Conservation (phyloP, 2,329 filamentous ascomycete species). For the Ophiostoma sp. region DNA sequence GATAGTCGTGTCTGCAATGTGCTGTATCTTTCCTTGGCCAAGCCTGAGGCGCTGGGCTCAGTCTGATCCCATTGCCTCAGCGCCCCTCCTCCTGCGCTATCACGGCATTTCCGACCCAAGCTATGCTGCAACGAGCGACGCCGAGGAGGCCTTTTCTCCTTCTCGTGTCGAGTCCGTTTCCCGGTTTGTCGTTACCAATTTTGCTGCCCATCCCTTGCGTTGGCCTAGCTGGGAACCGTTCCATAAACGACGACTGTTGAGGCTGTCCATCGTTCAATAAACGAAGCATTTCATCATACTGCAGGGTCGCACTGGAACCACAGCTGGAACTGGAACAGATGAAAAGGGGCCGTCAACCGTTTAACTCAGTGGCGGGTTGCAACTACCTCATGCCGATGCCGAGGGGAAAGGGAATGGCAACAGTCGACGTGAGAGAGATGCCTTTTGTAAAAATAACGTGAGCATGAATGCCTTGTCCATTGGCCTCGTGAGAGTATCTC, state of each 20-base stretch:
- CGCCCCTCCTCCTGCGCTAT: neutral
- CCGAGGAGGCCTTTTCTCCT: neutral
- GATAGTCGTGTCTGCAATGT: neutral
- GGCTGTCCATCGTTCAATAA: neutral
- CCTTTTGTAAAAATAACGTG: neutral
- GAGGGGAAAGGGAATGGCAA: neutral
- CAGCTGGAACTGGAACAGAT: neutral
- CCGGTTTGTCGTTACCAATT: neutral
- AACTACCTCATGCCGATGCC: neutral
- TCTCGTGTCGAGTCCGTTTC: neutral
- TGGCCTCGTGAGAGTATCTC: neutral
- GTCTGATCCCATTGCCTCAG: neutral
- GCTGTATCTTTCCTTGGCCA: neutral
- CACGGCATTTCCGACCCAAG: slow-evolving; percentile 11
- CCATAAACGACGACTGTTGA: neutral
- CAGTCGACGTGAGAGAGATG: neutral
- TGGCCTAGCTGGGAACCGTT: neutral
- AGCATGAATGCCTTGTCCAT: neutral
- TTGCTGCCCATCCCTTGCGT: slow-evolving; percentile 7
- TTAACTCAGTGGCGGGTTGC: neutral
- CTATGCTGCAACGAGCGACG: neutral
- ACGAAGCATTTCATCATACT: neutral
- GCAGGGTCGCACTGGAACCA: neutral
- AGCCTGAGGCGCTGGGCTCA: neutral
- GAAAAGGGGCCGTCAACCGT: neutral